Evolutionary conservation across 176 grass and related monocot genomes (phyloP), one percentile per base, ranked within the genome.

Genomic region (Luzula sylvatica): DNA sequence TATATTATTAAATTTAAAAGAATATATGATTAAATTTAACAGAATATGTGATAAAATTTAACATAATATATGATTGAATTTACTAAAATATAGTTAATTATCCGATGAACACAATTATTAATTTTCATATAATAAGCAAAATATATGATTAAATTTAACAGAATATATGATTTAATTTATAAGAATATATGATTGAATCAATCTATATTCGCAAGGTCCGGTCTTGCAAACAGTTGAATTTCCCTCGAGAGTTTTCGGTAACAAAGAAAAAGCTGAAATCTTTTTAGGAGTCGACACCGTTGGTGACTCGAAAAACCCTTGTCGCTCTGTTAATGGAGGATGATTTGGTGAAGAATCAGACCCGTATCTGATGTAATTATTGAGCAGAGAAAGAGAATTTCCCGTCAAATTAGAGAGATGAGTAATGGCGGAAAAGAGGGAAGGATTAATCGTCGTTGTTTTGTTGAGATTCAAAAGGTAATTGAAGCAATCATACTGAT

Each of bases 401-500:
- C 39, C 44, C 12, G 67, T 55, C n/a, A 60, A 5, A 20, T 47
- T 41, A 28, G 9, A 11, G 8, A 68, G 32, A 49, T 23, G 53
- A 6, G 53, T 22, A 38, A 58, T 12, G 20, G 54, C 42, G 17
- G 54, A 71, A 53, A 55, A 19, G 14, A 55, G 4, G 26, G 43
- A 20, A 5, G 16, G 23, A 2, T 48, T 26, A 32, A 64, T 23
- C 3, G 23, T 7, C n/a, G 8, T 63, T 12, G 58, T 27, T 47
- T 47, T 63, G 58, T 63, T 63, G 42, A 63, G 74, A 23, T 66
- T 41, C 13, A 59, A 75, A 3, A 82, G 65, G 70, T 71, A 72
- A 53, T 83, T 67, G 50, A 60, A 79, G 53, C 84, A 88, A 58
- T 83, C 78, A 40, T 88, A 79, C 55, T 88, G 84, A 70, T 44